These are phyloP conservation scores for Lactarius trivialis DNA, from an alignment of 768 basidiomycete species.

Conservation along the genomic window DNA sequence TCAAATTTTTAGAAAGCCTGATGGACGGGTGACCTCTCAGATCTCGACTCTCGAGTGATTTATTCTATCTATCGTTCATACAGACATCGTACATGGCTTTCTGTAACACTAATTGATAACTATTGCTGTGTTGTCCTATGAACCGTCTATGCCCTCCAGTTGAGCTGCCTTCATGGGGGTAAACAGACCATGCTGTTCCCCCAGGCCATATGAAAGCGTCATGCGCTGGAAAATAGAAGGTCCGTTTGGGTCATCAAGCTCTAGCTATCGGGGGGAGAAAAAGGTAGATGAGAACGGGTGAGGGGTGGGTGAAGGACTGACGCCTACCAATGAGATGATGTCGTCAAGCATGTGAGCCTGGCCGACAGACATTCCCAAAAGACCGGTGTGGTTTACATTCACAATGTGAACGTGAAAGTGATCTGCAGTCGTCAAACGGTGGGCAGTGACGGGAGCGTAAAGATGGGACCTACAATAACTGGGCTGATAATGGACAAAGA, in stretches of 20 bases:
- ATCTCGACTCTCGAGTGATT: not conserved
- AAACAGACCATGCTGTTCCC: conserved; percentile 72
- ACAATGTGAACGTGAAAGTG: conserved; percentile 95
- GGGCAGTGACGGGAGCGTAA: not conserved
- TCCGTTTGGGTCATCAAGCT: conserved; percentile 41
- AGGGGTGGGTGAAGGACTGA: not conserved
- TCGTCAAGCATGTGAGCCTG: conserved; percentile 94
- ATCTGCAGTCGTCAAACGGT: conserved; percentile 42
- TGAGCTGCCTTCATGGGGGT: conserved; percentile 38
- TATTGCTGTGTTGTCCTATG: not conserved
- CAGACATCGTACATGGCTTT: not conserved
- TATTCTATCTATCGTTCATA: conserved; percentile 1
- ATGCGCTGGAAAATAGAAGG: conserved; percentile 57
- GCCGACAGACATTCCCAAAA: conserved; percentile 71
- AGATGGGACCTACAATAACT: conserved; percentile 68
- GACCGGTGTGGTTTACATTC: conserved; percentile 57
- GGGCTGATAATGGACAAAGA: conserved; percentile 94
- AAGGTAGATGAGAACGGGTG: not conserved
- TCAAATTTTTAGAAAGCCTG: conserved; percentile 46
- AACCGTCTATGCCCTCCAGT: conserved; percentile 7
- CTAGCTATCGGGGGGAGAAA: conserved; percentile 55
- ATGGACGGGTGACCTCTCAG: conserved; percentile 13
- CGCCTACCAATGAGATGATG: conserved; percentile 71
- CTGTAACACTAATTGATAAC: conserved; percentile 1
- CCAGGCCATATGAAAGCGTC: conserved; percentile 78